Evolutionary conservation across 2,329 filamentous ascomycete species (phyloP).

Genomic region (Sclerotinia sclerotiorum): DNA sequence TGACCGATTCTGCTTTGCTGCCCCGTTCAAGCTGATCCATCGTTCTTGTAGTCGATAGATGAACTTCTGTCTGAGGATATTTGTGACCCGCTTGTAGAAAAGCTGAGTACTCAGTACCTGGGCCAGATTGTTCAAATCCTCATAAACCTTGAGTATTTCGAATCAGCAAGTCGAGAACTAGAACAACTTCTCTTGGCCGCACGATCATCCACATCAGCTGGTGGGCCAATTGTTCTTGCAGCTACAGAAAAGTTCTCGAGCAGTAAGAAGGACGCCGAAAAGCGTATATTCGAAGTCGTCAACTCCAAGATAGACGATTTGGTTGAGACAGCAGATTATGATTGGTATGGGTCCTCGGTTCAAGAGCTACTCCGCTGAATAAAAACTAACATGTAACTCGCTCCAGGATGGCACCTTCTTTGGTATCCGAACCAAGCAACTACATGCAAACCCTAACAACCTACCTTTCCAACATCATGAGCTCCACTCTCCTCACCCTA

Average conservation of each 20-base stretch:
- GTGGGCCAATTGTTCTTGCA: conserved; percentile 73
- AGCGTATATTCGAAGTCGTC: conserved; percentile 96
- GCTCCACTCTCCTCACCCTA: conserved; percentile 86
- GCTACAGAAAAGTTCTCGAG: conserved; percentile 84
- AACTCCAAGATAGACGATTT: conserved; percentile 99
- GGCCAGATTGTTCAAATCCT: conserved; percentile 98
- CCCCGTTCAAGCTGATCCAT: neutral
- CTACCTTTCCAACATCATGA: conserved; percentile 96
- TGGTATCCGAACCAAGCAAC: conserved; percentile 73
- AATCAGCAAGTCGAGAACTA: conserved; percentile 85
- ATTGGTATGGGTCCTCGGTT: conserved; percentile 62
- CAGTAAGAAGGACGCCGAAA: conserved; percentile 94
- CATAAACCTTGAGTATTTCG: conserved; percentile 96
- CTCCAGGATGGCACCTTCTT: conserved; percentile 55
- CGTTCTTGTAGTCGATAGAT: conserved; percentile 68
- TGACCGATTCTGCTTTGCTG: conserved; percentile 18
- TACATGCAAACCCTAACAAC: conserved; percentile 95
- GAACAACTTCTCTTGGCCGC: conserved; percentile 84
- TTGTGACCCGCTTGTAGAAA: conserved; percentile 84
- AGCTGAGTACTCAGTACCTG: conserved; percentile 86
- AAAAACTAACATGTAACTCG: conserved; percentile 24
- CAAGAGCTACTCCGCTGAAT: neutral
- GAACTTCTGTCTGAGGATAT: conserved; percentile 91
- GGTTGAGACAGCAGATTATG: conserved; percentile 95
- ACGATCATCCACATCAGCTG: conserved; percentile 76